Conservation (phyloP, 2,329 filamentous ascomycete species). For the Xylaria sp. region DNA sequence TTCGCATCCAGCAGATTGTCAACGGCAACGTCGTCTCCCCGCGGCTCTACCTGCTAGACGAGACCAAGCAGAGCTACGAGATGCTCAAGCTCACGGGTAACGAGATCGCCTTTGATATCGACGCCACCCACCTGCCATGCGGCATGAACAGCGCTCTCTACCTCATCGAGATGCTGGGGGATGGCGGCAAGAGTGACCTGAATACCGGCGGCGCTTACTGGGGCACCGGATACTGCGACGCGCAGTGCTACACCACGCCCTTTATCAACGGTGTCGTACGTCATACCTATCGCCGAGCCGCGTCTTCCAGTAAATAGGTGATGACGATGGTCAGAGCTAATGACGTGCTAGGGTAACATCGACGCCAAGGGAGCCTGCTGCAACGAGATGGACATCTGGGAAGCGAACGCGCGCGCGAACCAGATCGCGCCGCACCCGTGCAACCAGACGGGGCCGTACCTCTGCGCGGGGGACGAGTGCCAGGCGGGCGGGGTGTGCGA, state of each 20-base stretch:
- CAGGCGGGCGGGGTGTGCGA: conserved; percentile 38
- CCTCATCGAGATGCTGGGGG: conserved; percentile 61
- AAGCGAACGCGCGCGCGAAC: conserved; percentile 41
- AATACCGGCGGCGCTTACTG: conserved; percentile 42
- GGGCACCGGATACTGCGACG: conserved; percentile 44
- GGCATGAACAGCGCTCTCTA: conserved; percentile 67
- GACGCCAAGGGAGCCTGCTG: conserved; percentile 41
- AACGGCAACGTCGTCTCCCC: conserved; percentile 40
- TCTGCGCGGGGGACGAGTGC: conserved; percentile 38
- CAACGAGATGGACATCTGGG: conserved; percentile 45
- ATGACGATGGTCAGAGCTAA: too few species aligned
- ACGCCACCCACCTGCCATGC: conserved; percentile 63
- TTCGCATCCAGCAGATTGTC: conserved; percentile 45
- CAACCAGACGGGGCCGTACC: conserved; percentile 37
- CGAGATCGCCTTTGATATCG: conserved; percentile 67
- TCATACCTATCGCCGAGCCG: not conserved
- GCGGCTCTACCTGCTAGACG: conserved; percentile 61
- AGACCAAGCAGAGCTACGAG: conserved; percentile 58
- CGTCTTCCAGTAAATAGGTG: not conserved
- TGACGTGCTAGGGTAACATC: conserved; percentile 36
- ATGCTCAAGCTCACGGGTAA: conserved; percentile 60
- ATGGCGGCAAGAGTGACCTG: conserved; percentile 55
- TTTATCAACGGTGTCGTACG: conserved; percentile 43
- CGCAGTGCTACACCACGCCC: conserved; percentile 41
- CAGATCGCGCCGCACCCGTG: conserved; percentile 43